Conservation (phyloP, 2,329 filamentous ascomycete species). For the Chaetomium sp. region DNA sequence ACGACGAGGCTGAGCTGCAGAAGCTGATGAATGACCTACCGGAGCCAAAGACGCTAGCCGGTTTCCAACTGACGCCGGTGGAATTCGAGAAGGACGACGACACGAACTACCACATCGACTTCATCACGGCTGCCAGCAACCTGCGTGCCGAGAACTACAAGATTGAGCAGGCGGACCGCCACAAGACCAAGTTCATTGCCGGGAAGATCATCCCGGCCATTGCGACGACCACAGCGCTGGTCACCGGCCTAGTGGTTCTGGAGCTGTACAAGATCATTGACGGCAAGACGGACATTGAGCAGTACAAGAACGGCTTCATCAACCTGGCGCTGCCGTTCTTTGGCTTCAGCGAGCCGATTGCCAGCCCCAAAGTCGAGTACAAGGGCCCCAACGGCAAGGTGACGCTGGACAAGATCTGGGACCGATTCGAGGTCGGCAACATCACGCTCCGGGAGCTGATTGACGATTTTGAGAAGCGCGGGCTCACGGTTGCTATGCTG, state of each 20-base stretch:
- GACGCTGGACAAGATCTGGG: constrained; percentile 94
- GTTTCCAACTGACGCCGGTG: constrained; percentile 86
- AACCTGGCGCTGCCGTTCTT: constrained; percentile 97
- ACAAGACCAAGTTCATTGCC: constrained; percentile 99
- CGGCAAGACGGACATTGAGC: constrained; percentile 93
- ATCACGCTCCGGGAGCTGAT: constrained; percentile 84
- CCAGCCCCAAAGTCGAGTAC: constrained; percentile 90
- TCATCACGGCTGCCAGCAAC: constrained; percentile 97
- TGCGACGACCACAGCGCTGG: constrained; percentile 92
- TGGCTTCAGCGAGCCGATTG: constrained; percentile 95
- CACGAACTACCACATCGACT: constrained; percentile 97
- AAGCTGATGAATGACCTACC: constrained; percentile 74
- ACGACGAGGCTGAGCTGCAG: constrained; percentile 76
- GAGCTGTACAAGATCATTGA: constrained; percentile 97
- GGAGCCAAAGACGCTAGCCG: constrained; percentile 75
- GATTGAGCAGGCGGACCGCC: constrained; percentile 86
- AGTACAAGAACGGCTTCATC: constrained; percentile 99
- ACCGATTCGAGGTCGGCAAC: constrained; percentile 88
- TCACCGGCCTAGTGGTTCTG: constrained; percentile 88
- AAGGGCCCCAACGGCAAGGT: constrained; percentile 76
- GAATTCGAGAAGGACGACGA: constrained; percentile 99
- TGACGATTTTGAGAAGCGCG: constrained; percentile 76
- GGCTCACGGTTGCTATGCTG: constrained; percentile 85
- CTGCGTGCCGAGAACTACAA: constrained; percentile 97
- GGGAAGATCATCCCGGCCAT: constrained; percentile 99